These are phyloP conservation scores for Fusarium phyllophilum DNA, from an alignment of 2,329 filamentous ascomycete species.

Conservation along the genomic window DNA sequence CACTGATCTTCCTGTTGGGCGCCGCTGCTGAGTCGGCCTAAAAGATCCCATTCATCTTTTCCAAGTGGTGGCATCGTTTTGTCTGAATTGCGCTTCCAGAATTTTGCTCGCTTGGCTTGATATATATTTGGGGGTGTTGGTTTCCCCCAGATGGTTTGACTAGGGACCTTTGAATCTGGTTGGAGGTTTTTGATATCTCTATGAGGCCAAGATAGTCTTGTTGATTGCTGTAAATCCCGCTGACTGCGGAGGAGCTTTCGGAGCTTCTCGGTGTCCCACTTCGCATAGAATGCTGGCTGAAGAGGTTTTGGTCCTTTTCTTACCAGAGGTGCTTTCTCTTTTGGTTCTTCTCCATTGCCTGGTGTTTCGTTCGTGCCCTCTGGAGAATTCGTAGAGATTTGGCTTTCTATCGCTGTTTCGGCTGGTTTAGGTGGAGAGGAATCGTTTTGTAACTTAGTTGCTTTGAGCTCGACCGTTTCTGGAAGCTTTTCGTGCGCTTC, in stretches of 20 bases:
- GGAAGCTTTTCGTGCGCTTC: not conserved
- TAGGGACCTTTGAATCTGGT: slow-evolving; percentile 52
- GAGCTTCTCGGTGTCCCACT: slow-evolving; percentile 62
- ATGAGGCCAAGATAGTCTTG: slow-evolving; percentile 43
- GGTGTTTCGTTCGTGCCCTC: not conserved
- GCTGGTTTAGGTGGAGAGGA: not conserved
- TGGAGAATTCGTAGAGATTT: not conserved
- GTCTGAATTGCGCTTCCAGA: slow-evolving; percentile 58
- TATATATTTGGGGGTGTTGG: slow-evolving; percentile 52
- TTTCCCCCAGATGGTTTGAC: slow-evolving; percentile 61
- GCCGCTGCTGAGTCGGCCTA: slow-evolving; percentile 59
- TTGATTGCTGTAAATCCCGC: slow-evolving; percentile 43
- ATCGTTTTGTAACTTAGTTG: not conserved
- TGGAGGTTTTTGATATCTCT: slow-evolving; percentile 45
- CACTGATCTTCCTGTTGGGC: slow-evolving; percentile 51
- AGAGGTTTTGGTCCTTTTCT: slow-evolving; percentile 6
- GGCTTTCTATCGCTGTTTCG: not conserved
- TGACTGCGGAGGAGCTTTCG: slow-evolving; percentile 56
- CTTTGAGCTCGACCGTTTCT: not conserved
- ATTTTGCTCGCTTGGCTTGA: slow-evolving; percentile 56
- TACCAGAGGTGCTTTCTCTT: not conserved
- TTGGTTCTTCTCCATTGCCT: not conserved
- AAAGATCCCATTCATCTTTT: slow-evolving; percentile 63
- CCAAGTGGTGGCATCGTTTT: slow-evolving; percentile 66
- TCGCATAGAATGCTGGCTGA: slow-evolving; percentile 54